Evolutionary conservation across 768 basidiomycete species (phyloP), one percentile per base, ranked within the genome.

Genomic region (Leccinum rimulosum): DNA sequence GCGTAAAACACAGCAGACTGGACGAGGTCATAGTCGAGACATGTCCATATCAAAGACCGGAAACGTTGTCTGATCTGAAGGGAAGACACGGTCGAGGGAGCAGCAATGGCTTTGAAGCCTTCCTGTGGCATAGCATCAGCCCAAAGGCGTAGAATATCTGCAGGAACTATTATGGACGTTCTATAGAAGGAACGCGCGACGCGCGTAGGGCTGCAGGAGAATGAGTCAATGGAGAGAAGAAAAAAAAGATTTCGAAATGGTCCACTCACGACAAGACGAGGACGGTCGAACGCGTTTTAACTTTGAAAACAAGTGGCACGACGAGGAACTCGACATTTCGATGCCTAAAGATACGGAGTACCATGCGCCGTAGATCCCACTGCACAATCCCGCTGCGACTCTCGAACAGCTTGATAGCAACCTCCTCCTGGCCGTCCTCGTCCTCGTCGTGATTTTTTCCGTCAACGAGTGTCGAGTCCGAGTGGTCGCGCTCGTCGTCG

Each of bases 1-100:
- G 93, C 91, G 76, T 91, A 91, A 78, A 96, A 96, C 50, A 92
- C 82, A 43, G 93, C 93, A 12, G 91, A 86, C 73, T 82, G 83
- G 66, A 83, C 79, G 49, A 94, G 84, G 67, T 89, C 88, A 56
- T 85, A 82, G 76, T 94, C 92, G 59, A 94, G 85, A 75, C 86
- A 92, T 66, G 85, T 84, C 91, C 91, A 93, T 67, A 93, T 80
- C 62, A 94, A 79, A 54, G 82, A 76, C 63, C 82, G 82, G 70
- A 89, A 88, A 64, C 88, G 87, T 73, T 84, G 83, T 52, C 80
- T 78, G 68, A 91, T 83, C 69, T 82, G 76, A 61, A 83, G 80
- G 61, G 79, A 74, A 74, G 82, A 78, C 56, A 76, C 71, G 60
- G 79, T 76, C 58, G 77, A 70, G 62, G 56, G 30, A 48, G 50